Conservation (phyloP, 768 basidiomycete genomes). For the Lactarius tabidus region DNA sequence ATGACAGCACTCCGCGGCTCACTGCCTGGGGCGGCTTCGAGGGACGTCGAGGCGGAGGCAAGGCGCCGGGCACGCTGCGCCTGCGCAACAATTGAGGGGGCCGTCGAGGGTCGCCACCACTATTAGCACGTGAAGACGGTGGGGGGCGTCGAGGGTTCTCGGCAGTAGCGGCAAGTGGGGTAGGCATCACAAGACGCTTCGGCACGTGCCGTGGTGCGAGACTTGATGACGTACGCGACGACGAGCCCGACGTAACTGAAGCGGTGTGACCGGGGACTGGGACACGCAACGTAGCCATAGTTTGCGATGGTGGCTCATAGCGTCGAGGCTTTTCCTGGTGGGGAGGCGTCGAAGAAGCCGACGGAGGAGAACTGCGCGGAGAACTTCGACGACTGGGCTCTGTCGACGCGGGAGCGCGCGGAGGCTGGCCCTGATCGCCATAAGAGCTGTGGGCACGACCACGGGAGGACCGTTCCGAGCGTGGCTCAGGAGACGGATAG, state of each 20-base stretch:
- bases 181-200: constrained; percentile 69
- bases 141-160: background rate
- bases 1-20: constrained; percentile 17
- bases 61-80: constrained; percentile 19
- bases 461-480: background rate
- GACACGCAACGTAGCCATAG: constrained; percentile 10
- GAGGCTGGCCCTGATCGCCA: background rate
- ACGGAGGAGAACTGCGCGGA: constrained; percentile 1
- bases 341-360: background rate
- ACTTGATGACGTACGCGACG: constrained; percentile 9
- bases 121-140: background rate
- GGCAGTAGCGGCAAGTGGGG: constrained; percentile 42
- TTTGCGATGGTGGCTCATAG: constrained; percentile 22
- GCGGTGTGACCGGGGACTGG: background rate
- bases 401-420: background rate
- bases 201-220: constrained; percentile 44
- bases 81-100: constrained; percentile 30
- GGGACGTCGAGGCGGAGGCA: constrained; percentile 2
- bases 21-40: constrained; percentile 12
- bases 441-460: constrained; percentile 3
- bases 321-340: constrained; percentile 9
- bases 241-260: constrained; percentile 18
- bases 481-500: background rate
- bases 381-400: background rate
- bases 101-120: constrained; percentile 26